Percentiles rank a stretch among this genome's conserved stretches.
Evolutionary conservation across 2,329 filamentous ascomycete species (phyloP).

Genomic region (Claviceps sorghi): DNA sequence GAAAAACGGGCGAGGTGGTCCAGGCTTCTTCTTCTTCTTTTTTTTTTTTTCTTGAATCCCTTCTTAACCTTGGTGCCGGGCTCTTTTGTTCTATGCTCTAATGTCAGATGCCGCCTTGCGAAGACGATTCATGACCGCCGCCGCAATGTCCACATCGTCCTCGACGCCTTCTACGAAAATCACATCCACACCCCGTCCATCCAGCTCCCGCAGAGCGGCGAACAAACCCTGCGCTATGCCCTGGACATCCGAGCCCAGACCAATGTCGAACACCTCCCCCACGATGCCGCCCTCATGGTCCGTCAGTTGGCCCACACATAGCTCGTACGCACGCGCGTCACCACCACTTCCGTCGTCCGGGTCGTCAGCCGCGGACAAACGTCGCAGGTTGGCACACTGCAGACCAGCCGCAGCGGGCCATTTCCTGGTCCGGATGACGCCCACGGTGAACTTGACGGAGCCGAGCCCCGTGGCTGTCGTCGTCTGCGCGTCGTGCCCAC

Average conservation of each 20-base stretch:
- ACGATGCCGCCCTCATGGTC: slow-evolving; percentile 17
- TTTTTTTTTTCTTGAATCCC: not conserved
- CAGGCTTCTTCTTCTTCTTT: not conserved
- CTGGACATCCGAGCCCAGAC: slow-evolving; percentile 54
- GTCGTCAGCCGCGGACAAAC: slow-evolving; percentile 5
- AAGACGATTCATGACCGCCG: slow-evolving; percentile 73
- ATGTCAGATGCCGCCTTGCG: slow-evolving; percentile 59
- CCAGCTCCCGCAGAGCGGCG: slow-evolving; percentile 71
- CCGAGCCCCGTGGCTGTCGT: slow-evolving; percentile 9
- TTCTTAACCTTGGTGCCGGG: not conserved
- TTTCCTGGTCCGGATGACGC: slow-evolving; percentile 39
- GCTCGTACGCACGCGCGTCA: slow-evolving; percentile 22
- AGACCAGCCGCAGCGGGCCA: slow-evolving; percentile 34
- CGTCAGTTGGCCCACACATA: slow-evolving; percentile 26
- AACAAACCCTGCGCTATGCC: slow-evolving; percentile 79
- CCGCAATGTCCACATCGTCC: slow-evolving; percentile 66
- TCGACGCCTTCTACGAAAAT: slow-evolving; percentile 86
- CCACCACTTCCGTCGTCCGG: not conserved
- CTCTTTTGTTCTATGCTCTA: slow-evolving; percentile 26
- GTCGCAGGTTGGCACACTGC: slow-evolving; percentile 16
- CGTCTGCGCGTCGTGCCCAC: slow-evolving; percentile 4
- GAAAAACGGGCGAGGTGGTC: not conserved
- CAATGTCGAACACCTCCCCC: slow-evolving; percentile 49
- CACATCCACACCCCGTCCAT: slow-evolving; percentile 60
- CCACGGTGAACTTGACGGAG: slow-evolving; percentile 22